A percentile compares a stretch with the other conserved stretches of the same genome.
These are phyloP conservation scores for Glarea lozoyensis DNA, from an alignment of 495 filamentous ascomycete species.

Conservation along the genomic window DNA sequence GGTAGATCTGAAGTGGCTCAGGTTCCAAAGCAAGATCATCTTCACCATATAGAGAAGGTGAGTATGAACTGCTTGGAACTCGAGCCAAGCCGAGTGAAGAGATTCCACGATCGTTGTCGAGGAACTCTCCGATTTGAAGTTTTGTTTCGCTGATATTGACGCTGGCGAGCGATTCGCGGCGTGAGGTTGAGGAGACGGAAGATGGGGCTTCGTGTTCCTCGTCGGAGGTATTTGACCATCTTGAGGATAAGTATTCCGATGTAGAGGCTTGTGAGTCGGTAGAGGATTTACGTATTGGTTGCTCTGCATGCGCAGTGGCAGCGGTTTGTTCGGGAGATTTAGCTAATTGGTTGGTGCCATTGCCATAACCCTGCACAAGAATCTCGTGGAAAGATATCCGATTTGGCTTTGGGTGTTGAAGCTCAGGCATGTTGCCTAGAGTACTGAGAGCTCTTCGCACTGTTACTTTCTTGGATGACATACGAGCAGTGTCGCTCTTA, in stretches of 20 bases:
- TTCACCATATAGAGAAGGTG: slow-evolving; percentile 1
- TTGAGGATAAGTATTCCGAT: slow-evolving; percentile 9
- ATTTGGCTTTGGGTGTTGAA: slow-evolving; percentile 12
- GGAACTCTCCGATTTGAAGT: slow-evolving; percentile 7
- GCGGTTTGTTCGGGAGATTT: not conserved
- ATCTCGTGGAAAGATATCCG: slow-evolving; percentile 29
- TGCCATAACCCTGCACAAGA: slow-evolving; percentile 33
- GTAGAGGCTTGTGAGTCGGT: slow-evolving; percentile 10
- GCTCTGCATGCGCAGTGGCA: not conserved
- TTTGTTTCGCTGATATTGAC: not conserved
- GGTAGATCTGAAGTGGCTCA: too few relatives aligned
- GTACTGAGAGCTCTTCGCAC: slow-evolving; percentile 24
- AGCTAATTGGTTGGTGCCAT: slow-evolving; percentile 27
- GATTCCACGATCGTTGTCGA: slow-evolving; percentile 9
- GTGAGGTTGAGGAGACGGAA: slow-evolving; percentile 3
- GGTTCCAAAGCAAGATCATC: too few relatives aligned
- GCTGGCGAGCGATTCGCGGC: slow-evolving; percentile 4
- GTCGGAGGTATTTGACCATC: slow-evolving; percentile 13
- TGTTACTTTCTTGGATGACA: slow-evolving; percentile 12
- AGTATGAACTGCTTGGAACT: slow-evolving; percentile 10
- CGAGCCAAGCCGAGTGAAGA: not conserved
- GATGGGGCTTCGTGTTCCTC: not conserved
- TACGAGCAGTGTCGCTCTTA: slow-evolving; percentile 20
- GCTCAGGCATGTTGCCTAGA: slow-evolving; percentile 17
- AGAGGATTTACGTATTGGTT: slow-evolving; percentile 3